Conservation (phyloP, 805 yeast genomes). For the Ogataea kodamae region DNA sequence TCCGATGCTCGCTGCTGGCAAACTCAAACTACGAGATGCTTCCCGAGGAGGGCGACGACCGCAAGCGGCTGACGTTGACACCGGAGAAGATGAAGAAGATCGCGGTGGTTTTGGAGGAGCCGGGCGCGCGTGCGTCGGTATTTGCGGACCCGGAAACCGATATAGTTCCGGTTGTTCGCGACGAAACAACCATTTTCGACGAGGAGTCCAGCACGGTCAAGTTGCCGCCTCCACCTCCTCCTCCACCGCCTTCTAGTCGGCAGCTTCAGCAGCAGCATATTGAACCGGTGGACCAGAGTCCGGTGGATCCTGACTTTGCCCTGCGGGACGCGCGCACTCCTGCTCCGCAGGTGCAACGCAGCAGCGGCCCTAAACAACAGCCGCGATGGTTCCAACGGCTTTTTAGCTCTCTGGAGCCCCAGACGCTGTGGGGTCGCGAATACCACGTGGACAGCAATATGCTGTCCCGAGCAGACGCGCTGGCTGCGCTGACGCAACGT, state of each 20-base stretch:
- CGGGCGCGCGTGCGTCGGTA: conserved; percentile 16
- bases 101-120: conserved; percentile 4
- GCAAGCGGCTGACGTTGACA: conserved; percentile 24
- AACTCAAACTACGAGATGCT: conserved; percentile 29
- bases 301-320: conserved; percentile 25
- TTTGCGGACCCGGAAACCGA: conserved; percentile 31
- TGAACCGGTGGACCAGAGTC: conserved; percentile 24
- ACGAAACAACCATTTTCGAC: conserved; percentile 20
- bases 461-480: too few relatives aligned
- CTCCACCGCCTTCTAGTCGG: too few relatives aligned
- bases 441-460: too few relatives aligned
- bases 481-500: too few relatives aligned
- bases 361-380: conserved; percentile 1
- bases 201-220: conserved; percentile 16
- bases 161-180: conserved; percentile 2
- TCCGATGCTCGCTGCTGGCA: conserved; percentile 28
- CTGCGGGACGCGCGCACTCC: conserved; percentile 8
- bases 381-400: too few relatives aligned
- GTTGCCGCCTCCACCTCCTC: conserved; percentile 7
- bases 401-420: too few relatives aligned
- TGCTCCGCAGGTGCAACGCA: too few relatives aligned
- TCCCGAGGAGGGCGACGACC: conserved; percentile 17
- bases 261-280: too few relatives aligned
- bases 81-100: conserved; percentile 23
- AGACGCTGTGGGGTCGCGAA: too few relatives aligned